A percentile compares a stretch with the other conserved stretches of the same genome.
These are phyloP conservation scores for Nicotiana noctiflora DNA, from an alignment of 257 asterid genomes.

Conservation along the genomic window DNA sequence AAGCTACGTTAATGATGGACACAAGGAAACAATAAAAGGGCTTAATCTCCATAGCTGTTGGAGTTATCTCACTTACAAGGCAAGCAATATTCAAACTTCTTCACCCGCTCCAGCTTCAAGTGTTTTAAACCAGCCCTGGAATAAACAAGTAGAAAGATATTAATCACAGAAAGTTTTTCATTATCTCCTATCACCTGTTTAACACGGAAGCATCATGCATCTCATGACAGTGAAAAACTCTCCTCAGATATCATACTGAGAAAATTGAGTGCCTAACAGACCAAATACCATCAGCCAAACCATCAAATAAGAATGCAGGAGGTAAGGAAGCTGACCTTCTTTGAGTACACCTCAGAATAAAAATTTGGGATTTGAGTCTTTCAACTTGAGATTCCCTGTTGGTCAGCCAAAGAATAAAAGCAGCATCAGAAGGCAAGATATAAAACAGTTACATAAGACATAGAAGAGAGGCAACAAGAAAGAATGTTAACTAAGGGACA, in stretches of 20 bases:
- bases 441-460: neutral
- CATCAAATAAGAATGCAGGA: slow-evolving; percentile 3
- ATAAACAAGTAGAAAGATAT: slow-evolving; percentile 11
- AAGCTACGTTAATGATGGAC: neutral
- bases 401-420: neutral
- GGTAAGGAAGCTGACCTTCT: slow-evolving; percentile 49
- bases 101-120: slow-evolving; percentile 71
- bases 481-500: neutral
- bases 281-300: neutral
- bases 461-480: slow-evolving; percentile 6
- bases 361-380: slow-evolving; percentile 77
- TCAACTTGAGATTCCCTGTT: slow-evolving; percentile 89
- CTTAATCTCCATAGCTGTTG: neutral
- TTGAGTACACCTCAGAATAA: slow-evolving; percentile 76
- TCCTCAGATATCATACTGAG: neutral
- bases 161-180: neutral
- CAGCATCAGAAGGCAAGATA: neutral
- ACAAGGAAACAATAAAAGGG: neutral
- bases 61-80: slow-evolving; percentile 58
- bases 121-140: slow-evolving; percentile 86
- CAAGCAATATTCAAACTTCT: slow-evolving; percentile 85
- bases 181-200: neutral
- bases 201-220: neutral
- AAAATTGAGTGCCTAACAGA: neutral
- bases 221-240: neutral